Percentiles rank a stretch among this genome's conserved stretches.
These are phyloP conservation scores for Candida frijolesensis DNA, from an alignment of 1,139 yeast genomes.

Conservation along the genomic window DNA sequence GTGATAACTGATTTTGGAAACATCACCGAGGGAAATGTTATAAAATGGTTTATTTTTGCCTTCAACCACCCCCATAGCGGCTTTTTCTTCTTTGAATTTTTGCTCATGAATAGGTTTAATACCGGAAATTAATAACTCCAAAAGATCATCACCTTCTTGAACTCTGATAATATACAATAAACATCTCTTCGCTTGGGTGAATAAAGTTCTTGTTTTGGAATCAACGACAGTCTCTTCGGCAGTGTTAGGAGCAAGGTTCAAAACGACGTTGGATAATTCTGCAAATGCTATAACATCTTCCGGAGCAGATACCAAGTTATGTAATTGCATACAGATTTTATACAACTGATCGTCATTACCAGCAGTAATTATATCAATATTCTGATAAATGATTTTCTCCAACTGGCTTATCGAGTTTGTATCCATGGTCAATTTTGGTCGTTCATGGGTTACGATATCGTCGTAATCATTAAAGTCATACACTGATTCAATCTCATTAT, in stretches of 20 bases:
- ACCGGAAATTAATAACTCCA: constrained; percentile 73
- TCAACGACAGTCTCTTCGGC: constrained; percentile 46
- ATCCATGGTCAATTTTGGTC: constrained; percentile 65
- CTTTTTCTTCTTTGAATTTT: constrained; percentile 54
- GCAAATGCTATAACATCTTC: constrained; percentile 44
- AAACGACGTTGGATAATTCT: constrained; percentile 42
- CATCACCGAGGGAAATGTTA: constrained; percentile 49
- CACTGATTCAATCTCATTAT: constrained; percentile 55
- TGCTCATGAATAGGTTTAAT: constrained; percentile 70
- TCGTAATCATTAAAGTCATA: constrained; percentile 69
- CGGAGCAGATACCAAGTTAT: constrained; percentile 37
- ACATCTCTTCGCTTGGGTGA: constrained; percentile 82
- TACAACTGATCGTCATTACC: constrained; percentile 58
- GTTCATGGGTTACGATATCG: constrained; percentile 66
- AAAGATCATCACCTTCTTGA: constrained; percentile 71
- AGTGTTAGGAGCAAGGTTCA: constrained; percentile 53
- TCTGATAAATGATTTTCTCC: constrained; percentile 57
- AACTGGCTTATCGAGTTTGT: constrained; percentile 66
- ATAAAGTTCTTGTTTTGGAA: constrained; percentile 52
- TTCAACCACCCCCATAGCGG: constrained; percentile 24
- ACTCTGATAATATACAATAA: constrained; percentile 78
- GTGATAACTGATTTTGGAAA: constrained; percentile 63
- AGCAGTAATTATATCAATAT: constrained; percentile 54
- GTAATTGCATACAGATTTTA: constrained; percentile 36
- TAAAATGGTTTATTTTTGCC: constrained; percentile 33